phyloP scores from a whole-genome alignment of 1,139 yeast genomes.

The Lodderomyces oxycetoniae region DNA sequence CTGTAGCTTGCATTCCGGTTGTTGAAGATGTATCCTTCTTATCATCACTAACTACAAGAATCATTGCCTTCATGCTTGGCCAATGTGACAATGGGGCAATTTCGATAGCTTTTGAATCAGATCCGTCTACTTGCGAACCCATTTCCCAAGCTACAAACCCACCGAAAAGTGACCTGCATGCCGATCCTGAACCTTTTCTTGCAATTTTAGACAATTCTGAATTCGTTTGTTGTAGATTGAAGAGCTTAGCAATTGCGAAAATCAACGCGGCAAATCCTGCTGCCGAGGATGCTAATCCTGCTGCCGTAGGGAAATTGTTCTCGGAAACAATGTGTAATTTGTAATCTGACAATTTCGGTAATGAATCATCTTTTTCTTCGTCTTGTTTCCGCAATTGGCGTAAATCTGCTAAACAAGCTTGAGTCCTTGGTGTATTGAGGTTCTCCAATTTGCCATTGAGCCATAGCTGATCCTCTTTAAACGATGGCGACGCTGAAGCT shows the following conservation, averaged over 20 bases:
- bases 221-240: constrained; percentile 70
- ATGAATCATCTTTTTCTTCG: constrained; percentile 44
- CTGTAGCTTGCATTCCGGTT: constrained; percentile 94
- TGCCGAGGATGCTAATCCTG: constrained; percentile 96
- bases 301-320: constrained; percentile 98
- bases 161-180: constrained; percentile 93
- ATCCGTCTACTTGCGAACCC: constrained; percentile 72
- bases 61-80: constrained; percentile 90
- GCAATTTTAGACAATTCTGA: constrained; percentile 91
- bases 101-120: constrained; percentile 89
- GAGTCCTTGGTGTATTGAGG: constrained; percentile 63
- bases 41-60: constrained; percentile 86
- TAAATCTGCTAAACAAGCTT: constrained; percentile 74
- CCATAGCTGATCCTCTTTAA: constrained; percentile 67
- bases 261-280: constrained; percentile 98
- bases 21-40: constrained; percentile 95
- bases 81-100: constrained; percentile 81
- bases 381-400: constrained; percentile 57
- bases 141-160: constrained; percentile 99
- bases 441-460: constrained; percentile 75
- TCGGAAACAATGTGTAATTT: constrained; percentile 81
- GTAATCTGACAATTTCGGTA: constrained; percentile 62
- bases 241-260: constrained; percentile 76
- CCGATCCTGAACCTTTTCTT: constrained; percentile 97
- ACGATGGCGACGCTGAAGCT: constrained; percentile 62